Evolutionary conservation across 495 filamentous ascomycete genomes (phyloP).

Genomic region (Geopyxis carbonaria): DNA sequence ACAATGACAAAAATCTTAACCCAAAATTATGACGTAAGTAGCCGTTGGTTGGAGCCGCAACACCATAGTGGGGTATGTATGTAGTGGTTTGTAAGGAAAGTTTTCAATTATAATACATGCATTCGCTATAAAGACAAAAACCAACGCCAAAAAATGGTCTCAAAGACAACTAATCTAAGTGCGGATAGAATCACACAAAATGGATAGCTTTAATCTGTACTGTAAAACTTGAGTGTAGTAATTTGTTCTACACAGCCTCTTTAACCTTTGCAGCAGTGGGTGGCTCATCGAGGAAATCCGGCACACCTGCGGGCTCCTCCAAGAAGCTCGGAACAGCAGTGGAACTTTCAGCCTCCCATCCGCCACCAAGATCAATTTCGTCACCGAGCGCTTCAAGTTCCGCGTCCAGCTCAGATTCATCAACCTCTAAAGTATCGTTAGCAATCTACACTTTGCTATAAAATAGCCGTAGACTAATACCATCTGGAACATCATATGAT

Average conservation of each 20-base stretch:
- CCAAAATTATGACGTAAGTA: no score
- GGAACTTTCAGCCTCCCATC: conserved; percentile 35
- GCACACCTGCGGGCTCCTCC: conserved; percentile 50
- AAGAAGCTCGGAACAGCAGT: conserved; percentile 67
- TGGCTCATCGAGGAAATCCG: conserved; percentile 62
- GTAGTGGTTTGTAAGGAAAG: no score
- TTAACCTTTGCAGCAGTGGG: conserved; percentile 25
- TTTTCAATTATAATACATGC: no score
- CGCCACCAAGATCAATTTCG: conserved; percentile 53
- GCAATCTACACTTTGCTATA: not conserved
- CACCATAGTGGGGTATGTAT: no score
- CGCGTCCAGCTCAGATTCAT: conserved; percentile 93
- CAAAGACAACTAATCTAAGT: no score
- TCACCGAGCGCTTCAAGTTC: conserved; percentile 88
- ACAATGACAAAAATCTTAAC: no score
- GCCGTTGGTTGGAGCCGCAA: no score
- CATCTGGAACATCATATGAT: conserved; percentile 90
- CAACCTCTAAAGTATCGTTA: conserved; percentile 45
- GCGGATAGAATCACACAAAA: no score
- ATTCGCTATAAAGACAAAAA: no score
- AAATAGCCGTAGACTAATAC: conserved; percentile 1
- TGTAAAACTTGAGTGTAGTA: no score
- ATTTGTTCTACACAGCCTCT: conserved; percentile 20
- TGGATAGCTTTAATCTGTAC: no score
- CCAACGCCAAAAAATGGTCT: no score